Base-by-base conservation (phyloP, 2,329 filamentous ascomycete species). In the Cytospora mali region DNA sequence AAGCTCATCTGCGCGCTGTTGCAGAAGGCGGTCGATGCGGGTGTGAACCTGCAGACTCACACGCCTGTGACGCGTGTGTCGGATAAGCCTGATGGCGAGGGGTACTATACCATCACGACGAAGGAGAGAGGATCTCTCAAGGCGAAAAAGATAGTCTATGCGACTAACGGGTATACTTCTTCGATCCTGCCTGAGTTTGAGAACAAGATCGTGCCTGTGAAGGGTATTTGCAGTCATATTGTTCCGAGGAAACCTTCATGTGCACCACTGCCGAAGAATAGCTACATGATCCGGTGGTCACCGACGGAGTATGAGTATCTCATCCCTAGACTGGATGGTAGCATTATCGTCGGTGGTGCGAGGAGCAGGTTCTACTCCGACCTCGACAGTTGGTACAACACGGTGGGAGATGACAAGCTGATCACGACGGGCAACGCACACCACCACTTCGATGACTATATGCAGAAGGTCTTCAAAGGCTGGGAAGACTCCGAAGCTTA, bases 271-370 rank as follows among this genome's bases (percentile, higher is more conserved):
- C 52, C 69, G 1, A 62, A 66, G 1, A 69, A 68, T 52, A 66
- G 66, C 48, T 70, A 70, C 50, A 65, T 67, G 52, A 52, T 71
- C 23, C 66, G 67, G 2, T 70, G 62, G 55, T 65, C 62, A 5
- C 57, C 64, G 0, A 62, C 54, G 2, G 67, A 69, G 29, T 70
- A 68, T 55, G 70, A 73, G 59, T 80, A 80, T 67, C 69, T 79
- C 28, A 77, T 76, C 39, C 76, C 77, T 4, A 70, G 74, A 52
- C 68, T 70, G 7, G 78, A 79, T 58, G 76, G 77, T 6, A 75
- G 75, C 55, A 76, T 80, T 54, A 69, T 80, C 13, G 76, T 81
- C 1, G 79, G 79, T 5, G 80, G 81, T 27, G 80, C 74, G 1
- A 67, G 71, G 25, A 68, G 69, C 35, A 68, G 62, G 1, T 81